Conservation (phyloP, 2,329 filamentous ascomycete genomes). For the Hymenotorrendiella dingleyae region DNA sequence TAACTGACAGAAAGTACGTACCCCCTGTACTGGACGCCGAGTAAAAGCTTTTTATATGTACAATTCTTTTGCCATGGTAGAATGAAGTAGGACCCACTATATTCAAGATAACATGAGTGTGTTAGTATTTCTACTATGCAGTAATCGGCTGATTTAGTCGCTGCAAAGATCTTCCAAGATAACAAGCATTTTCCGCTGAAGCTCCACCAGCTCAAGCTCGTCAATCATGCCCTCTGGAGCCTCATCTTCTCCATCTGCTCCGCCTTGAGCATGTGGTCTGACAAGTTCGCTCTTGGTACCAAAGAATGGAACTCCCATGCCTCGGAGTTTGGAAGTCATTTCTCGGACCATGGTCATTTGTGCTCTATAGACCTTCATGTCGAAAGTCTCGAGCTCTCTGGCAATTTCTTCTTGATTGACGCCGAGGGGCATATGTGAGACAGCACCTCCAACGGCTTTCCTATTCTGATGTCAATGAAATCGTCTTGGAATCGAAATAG, state of each 20-base stretch:
- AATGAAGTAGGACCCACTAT: too few species aligned
- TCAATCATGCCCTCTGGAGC: slow-evolving; percentile 29
- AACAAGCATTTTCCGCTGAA: slow-evolving; percentile 43
- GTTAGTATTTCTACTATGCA: not conserved
- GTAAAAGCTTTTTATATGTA: too few species aligned
- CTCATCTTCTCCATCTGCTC: slow-evolving; percentile 8
- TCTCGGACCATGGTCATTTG: slow-evolving; percentile 53
- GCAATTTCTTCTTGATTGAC: slow-evolving; percentile 37
- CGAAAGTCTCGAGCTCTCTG: slow-evolving; percentile 51
- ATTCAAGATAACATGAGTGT: too few species aligned
- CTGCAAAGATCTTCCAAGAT: slow-evolving; percentile 45
- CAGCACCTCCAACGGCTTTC: slow-evolving; percentile 39
- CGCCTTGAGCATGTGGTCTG: slow-evolving; percentile 28
- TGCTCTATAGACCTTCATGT: slow-evolving; percentile 56
- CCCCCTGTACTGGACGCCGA: too few species aligned
- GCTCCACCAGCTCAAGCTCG: slow-evolving; percentile 35
- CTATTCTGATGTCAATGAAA: slow-evolving; percentile 26
- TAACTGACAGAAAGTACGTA: too few species aligned
- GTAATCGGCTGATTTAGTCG: slow-evolving; percentile 20
- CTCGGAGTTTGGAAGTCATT: slow-evolving; percentile 49
- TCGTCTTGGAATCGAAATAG: too few species aligned
- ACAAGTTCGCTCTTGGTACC: slow-evolving; percentile 42
- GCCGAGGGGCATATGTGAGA: slow-evolving; percentile 25
- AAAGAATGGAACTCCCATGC: slow-evolving; percentile 56
- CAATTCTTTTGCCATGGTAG: too few species aligned